Evolutionary conservation across 2,329 filamentous ascomycete genomes (phyloP).

Genomic region (Ophiostoma ulmi): DNA sequence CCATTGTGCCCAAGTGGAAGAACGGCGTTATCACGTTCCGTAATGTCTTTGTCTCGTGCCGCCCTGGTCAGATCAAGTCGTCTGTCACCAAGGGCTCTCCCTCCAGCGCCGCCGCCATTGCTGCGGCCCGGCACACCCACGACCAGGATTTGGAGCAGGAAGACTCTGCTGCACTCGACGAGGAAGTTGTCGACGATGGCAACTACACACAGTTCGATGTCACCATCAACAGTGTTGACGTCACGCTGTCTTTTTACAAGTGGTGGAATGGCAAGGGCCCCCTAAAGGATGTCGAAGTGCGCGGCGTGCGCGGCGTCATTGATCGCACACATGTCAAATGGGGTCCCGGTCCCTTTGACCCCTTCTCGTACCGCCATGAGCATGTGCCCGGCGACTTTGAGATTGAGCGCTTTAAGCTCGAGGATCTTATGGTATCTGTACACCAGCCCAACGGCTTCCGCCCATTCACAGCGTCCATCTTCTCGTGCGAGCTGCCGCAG

Average conservation of each 20-base stretch:
- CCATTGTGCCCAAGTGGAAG: slow-evolving; percentile 93
- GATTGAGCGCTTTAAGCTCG: slow-evolving; percentile 92
- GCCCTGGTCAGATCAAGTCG: slow-evolving; percentile 74
- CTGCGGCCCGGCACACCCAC: slow-evolving; percentile 52
- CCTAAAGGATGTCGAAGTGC: slow-evolving; percentile 86
- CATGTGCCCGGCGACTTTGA: slow-evolving; percentile 93
- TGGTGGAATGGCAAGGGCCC: slow-evolving; percentile 98
- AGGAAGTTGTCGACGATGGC: slow-evolving; percentile 64
- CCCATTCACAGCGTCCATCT: slow-evolving; percentile 94
- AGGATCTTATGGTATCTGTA: slow-evolving; percentile 84
- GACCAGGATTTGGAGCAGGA: slow-evolving; percentile 20
- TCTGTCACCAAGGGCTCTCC: slow-evolving; percentile 92
- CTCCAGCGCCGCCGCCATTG: slow-evolving; percentile 74
- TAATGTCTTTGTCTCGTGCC: slow-evolving; percentile 90
- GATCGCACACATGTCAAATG: slow-evolving; percentile 81
- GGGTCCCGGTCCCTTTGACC: slow-evolving; percentile 65
- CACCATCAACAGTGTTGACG: slow-evolving; percentile 90
- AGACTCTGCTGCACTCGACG: slow-evolving; percentile 33
- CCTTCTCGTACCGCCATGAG: slow-evolving; percentile 79
- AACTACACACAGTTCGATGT: slow-evolving; percentile 98
- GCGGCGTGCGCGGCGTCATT: slow-evolving; percentile 85
- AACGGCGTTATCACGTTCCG: slow-evolving; percentile 94
- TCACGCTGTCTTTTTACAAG: slow-evolving; percentile 94
- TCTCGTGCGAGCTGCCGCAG: slow-evolving; percentile 87
- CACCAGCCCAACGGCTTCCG: slow-evolving; percentile 87